phyloP scores from a whole-genome alignment of 2,329 filamentous ascomycete species.

The Colletotrichum godetiae region DNA sequence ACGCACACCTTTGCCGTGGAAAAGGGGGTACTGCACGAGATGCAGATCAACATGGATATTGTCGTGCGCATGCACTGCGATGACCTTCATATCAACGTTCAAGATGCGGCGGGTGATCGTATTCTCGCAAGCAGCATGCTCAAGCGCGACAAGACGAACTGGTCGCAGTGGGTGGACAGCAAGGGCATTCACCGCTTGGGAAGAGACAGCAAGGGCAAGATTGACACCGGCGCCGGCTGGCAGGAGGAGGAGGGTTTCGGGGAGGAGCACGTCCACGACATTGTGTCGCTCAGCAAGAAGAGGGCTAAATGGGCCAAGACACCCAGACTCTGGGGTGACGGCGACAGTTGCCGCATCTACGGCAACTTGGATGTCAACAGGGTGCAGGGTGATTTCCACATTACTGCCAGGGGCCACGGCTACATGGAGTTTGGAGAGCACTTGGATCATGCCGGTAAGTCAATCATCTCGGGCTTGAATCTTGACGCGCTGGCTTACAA shows the following conservation, averaged over 20 bases:
- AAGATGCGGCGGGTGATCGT: constrained; percentile 92
- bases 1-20: constrained; percentile 94
- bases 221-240: constrained; percentile 69
- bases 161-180: constrained; percentile 82
- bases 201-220: constrained; percentile 63
- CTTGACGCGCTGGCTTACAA: neutral
- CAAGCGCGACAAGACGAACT: constrained; percentile 80
- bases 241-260: constrained; percentile 76
- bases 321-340: constrained; percentile 68
- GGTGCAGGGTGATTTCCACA: constrained; percentile 98
- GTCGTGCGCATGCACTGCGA: constrained; percentile 89
- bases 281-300: constrained; percentile 76
- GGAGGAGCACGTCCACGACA: constrained; percentile 92
- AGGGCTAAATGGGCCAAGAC: constrained; percentile 80
- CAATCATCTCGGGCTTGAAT: neutral
- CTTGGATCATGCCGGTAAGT: constrained; percentile 82
- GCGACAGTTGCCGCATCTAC: constrained; percentile 88
- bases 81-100: constrained; percentile 95
- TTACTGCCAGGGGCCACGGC: constrained; percentile 95
- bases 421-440: constrained; percentile 85
- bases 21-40: constrained; percentile 84
- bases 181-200: constrained; percentile 74
- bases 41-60: constrained; percentile 97
- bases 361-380: constrained; percentile 94
- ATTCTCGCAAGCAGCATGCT: constrained; percentile 85